These are phyloP conservation scores for Coemansia sp. DNA, from an alignment of 192 early-diverging fungal genomes.

Conservation along the genomic window DNA sequence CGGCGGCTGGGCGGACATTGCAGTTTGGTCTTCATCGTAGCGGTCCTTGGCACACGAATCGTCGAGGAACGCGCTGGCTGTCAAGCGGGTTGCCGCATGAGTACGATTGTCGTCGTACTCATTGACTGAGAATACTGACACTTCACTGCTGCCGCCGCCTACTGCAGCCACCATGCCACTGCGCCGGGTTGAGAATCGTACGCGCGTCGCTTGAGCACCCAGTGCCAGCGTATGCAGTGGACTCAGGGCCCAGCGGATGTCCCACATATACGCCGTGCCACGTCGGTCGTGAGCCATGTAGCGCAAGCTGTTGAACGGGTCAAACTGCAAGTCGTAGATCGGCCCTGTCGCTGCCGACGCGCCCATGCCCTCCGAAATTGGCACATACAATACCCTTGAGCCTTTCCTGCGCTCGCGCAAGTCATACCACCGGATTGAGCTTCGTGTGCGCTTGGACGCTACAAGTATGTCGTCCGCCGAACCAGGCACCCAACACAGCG, in stretches of 20 bases:
- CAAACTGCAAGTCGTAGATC: slow-evolving; percentile 53
- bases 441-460: slow-evolving; percentile 31
- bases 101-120: slow-evolving; percentile 23
- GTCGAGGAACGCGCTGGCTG: slow-evolving; percentile 26
- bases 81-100: slow-evolving; percentile 5
- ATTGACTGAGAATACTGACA: slow-evolving; percentile 30
- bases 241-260: slow-evolving; percentile 42
- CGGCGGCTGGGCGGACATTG: slow-evolving; percentile 19
- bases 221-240: slow-evolving; percentile 26
- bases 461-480: slow-evolving; percentile 43
- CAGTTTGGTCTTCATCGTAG: slow-evolving; percentile 24
- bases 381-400: slow-evolving; percentile 40
- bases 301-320: slow-evolving; percentile 44
- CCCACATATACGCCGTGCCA: slow-evolving; percentile 49
- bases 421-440: slow-evolving; percentile 50
- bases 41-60: slow-evolving; percentile 34
- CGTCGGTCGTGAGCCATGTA: slow-evolving; percentile 50
- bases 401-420: slow-evolving; percentile 29
- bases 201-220: slow-evolving; percentile 13
- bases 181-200: slow-evolving; percentile 39
- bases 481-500: slow-evolving; percentile 41
- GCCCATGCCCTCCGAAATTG: slow-evolving; percentile 12
- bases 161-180: slow-evolving; percentile 36
- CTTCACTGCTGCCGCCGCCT: slow-evolving; percentile 15
- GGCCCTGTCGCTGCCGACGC: slow-evolving; percentile 16